A percentile compares a stretch with the other conserved stretches of the same genome.
Conservation (phyloP, 805 yeast species). For the Saturnispora serradocipensis region DNA sequence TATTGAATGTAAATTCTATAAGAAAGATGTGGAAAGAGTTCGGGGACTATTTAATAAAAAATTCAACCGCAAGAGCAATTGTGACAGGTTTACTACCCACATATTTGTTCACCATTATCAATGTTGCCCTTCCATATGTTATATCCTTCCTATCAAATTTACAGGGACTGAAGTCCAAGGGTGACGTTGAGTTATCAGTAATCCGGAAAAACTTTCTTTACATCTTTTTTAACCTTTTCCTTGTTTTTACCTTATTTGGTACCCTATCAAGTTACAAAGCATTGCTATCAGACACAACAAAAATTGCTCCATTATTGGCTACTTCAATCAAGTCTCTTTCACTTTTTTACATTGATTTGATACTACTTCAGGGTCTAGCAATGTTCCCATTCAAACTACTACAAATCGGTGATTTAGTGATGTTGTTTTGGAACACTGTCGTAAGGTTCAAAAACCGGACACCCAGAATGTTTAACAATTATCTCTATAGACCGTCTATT, state of each 20-base stretch:
- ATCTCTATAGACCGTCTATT: constrained; percentile 47
- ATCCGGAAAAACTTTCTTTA: constrained; percentile 51
- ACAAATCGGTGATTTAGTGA: constrained; percentile 45
- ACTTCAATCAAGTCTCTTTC: constrained; percentile 42
- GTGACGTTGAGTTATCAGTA: constrained; percentile 50
- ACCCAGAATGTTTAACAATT: constrained; percentile 42
- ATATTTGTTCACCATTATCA: constrained; percentile 45
- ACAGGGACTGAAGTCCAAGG: constrained; percentile 48
- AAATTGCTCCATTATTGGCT: constrained; percentile 48
- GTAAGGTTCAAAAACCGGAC: constrained; percentile 32
- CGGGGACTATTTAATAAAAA: constrained; percentile 42
- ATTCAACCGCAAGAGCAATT: constrained; percentile 42
- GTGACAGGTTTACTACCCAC: constrained; percentile 60
- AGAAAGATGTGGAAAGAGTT: constrained; percentile 50
- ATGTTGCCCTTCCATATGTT: constrained; percentile 45
- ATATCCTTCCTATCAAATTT: constrained; percentile 39
- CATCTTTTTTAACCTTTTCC: constrained; percentile 50
- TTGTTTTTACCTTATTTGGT: constrained; percentile 54
- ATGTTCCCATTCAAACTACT: constrained; percentile 51
- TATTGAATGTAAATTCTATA: constrained; percentile 47
- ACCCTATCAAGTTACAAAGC: constrained; percentile 53
- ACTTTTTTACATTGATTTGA: constrained; percentile 49
- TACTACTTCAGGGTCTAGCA: constrained; percentile 60
- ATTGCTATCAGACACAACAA: constrained; percentile 47
- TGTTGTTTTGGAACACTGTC: constrained; percentile 35